Evolutionary conservation across 1,139 yeast genomes (phyloP).

Genomic region (Geotrichum klebahnii): DNA sequence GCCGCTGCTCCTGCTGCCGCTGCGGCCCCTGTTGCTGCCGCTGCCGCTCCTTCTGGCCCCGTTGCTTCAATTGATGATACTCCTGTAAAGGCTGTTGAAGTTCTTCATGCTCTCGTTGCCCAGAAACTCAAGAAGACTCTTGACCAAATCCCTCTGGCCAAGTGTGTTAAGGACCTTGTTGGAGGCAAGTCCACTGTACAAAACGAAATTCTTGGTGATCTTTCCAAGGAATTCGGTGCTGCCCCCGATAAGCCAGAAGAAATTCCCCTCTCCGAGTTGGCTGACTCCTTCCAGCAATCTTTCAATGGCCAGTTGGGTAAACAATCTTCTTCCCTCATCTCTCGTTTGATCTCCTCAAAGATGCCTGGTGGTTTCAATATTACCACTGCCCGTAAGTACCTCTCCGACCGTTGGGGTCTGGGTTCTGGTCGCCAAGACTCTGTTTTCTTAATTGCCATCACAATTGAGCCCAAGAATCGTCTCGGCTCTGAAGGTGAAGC

Average conservation of each 20-base stretch:
- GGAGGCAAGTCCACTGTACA: conserved; percentile 98
- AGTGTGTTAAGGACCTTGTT: conserved; percentile 93
- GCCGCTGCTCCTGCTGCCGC: conserved; percentile 49
- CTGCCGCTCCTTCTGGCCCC: conserved; percentile 67
- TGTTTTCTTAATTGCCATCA: conserved; percentile 73
- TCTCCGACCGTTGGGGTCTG: conserved; percentile 81
- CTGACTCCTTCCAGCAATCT: conserved; percentile 89
- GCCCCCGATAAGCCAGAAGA: conserved; percentile 99
- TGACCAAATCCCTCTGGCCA: conserved; percentile 79
- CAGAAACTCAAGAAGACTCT: conserved; percentile 89
- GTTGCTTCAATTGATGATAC: conserved; percentile 81
- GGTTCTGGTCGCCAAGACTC: conserved; percentile 93
- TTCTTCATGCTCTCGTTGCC: conserved; percentile 87
- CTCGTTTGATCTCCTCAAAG: conserved; percentile 89
- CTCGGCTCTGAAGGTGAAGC: conserved; percentile 84
- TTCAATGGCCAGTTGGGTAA: conserved; percentile 88
- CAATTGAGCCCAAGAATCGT: conserved; percentile 88
- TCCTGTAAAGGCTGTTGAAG: conserved; percentile 78
- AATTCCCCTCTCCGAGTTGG: conserved; percentile 90
- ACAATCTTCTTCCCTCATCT: conserved; percentile 81
- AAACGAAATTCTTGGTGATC: conserved; percentile 95
- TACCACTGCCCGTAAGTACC: conserved; percentile 84
- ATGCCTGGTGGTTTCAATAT: conserved; percentile 99
- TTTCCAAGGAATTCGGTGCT: conserved; percentile 95
- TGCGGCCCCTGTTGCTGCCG: conserved; percentile 31